Base-by-base conservation (phyloP, 257 asterid species). In the Prunella vulgaris region DNA sequence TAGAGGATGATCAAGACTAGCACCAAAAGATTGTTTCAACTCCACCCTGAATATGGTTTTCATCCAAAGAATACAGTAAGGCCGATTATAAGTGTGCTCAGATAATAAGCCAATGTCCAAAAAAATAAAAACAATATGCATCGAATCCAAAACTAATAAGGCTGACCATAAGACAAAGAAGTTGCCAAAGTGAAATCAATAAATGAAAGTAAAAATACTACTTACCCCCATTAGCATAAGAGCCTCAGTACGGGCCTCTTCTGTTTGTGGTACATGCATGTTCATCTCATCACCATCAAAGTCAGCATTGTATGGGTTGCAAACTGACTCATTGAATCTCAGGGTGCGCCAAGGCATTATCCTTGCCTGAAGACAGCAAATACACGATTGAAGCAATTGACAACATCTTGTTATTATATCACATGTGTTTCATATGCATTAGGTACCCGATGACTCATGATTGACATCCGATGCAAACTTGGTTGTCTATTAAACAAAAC, bases 271-370 rank as follows among this genome's bases (percentile, higher is more conserved):
- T 66, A 90, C 99, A 79, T 93, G 97, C 97, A 93, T 87, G 79
- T 90, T 93, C 99, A 93, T 93, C 90, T 93, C 99, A 77, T 93
- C 99, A 64, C 99, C 99, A 83, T 93, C 99, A 76, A 93, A 93
- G 82, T 93, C 99, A 44, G 97, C 97, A 80, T 93, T 93, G 71
- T 93, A 93, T 28, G 99, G 99, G 66, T 93, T 93, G 83, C 99
- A 93, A 78, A 93, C 96, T 66, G 99, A 93, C 79, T 93, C 99
- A 69, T 93, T 93, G 76, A 93, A 93, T 76, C 97, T 81, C 82
- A 93, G 80, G 70, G 99, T 93, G 71, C 99, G 95, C 97, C 99
- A 93, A 21, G 99, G 99, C 99, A 93, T 93, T 84, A 93, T 88
- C 89, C 93, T 88, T 76, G 99, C 99, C 99, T 93, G 70, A 64